phyloP scores from a whole-genome alignment of 2,329 filamentous ascomycete species.

The Xylariaceae sp. region DNA sequence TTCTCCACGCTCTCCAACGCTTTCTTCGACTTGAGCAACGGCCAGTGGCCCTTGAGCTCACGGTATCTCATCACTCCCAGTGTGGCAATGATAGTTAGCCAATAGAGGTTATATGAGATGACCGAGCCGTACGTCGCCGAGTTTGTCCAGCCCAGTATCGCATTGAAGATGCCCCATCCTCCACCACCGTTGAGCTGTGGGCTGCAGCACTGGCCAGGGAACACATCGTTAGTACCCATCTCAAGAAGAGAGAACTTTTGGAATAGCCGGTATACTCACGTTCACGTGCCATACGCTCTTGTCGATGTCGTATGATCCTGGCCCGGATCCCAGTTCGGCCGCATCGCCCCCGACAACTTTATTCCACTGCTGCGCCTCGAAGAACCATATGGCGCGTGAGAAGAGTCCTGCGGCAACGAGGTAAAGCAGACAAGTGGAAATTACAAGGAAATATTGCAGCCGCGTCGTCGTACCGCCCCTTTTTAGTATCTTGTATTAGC shows the following conservation, averaged over 20 bases:
- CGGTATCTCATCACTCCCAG: conserved; percentile 62
- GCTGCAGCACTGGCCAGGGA: conserved; percentile 63
- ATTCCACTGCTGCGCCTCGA: conserved; percentile 67
- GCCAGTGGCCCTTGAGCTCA: conserved; percentile 52
- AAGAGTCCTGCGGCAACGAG: conserved; percentile 79
- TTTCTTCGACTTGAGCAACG: conserved; percentile 31
- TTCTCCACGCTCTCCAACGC: background rate
- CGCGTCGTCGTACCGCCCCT: conserved; percentile 59
- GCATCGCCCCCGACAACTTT: conserved; percentile 55
- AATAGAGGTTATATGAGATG: conserved; percentile 83
- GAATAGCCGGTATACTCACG: conserved; percentile 40
- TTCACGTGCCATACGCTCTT: conserved; percentile 80
- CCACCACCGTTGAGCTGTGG: conserved; percentile 66
- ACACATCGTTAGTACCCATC: conserved; percentile 3
- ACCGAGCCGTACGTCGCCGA: conserved; percentile 83
- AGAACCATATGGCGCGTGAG: conserved; percentile 68
- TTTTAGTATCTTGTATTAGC: conserved; percentile 7
- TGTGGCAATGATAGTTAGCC: conserved; percentile 63
- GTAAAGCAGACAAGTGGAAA: conserved; percentile 78
- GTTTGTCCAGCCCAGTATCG: conserved; percentile 82
- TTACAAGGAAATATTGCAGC: conserved; percentile 72
- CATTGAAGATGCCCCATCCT: conserved; percentile 84
- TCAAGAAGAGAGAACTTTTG: background rate
- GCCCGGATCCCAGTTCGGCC: conserved; percentile 47
- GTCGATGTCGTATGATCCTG: conserved; percentile 74